Evolutionary conservation across 106 monocot genomes (phyloP).

Genomic region (Allium cepa): DNA sequence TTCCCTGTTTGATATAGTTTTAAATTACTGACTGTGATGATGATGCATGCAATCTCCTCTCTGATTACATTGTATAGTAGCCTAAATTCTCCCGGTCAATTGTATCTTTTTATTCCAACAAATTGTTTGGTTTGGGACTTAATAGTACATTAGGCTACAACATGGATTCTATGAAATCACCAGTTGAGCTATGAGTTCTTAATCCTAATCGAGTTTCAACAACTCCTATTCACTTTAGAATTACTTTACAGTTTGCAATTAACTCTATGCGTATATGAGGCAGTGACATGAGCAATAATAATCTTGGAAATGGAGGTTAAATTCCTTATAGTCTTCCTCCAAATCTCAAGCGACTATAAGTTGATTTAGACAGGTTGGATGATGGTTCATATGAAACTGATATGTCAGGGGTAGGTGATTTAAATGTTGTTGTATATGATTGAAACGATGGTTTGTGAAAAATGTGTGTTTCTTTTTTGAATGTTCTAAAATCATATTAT

Average conservation of each 20-base stretch:
- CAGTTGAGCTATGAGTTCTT: conserved; percentile 41
- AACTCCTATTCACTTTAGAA: not conserved
- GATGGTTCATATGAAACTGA: no score
- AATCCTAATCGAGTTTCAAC: not conserved
- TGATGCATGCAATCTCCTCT: conserved; percentile 28
- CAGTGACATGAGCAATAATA: conserved; percentile 74
- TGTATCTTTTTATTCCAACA: conserved; percentile 13
- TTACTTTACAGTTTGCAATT: not conserved
- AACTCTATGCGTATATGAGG: not conserved
- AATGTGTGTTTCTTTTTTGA: no score
- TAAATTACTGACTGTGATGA: not conserved
- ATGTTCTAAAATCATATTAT: no score
- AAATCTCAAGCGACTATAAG: conserved; percentile 56
- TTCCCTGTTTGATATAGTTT: no score
- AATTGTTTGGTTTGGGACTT: conserved; percentile 28
- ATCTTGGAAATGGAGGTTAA: conserved; percentile 36
- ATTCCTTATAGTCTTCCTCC: conserved; percentile 65
- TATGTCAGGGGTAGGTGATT: no score
- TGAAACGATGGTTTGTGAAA: no score
- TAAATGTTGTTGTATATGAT: no score
- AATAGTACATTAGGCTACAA: conserved; percentile 26
- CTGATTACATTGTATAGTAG: conserved; percentile 29
- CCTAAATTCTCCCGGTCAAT: conserved; percentile 31
- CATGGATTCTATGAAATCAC: conserved; percentile 25
- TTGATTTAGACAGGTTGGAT: no score